Evolutionary conservation across 345 rosid species (phyloP).

Genomic region (Camelina neglecta): DNA sequence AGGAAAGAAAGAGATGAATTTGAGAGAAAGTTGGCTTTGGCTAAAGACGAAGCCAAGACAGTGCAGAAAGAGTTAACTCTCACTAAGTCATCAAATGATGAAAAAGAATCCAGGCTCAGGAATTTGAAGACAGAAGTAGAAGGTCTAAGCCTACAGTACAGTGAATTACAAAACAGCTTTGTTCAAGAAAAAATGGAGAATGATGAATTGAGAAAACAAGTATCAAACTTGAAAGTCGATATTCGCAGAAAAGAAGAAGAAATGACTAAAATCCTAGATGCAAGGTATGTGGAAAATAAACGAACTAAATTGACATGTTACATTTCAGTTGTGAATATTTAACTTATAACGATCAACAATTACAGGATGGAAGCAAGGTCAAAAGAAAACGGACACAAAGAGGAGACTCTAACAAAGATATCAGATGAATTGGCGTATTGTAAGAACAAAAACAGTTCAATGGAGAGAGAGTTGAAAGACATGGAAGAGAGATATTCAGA

Average conservation of each 20-base stretch:
- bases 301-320: conserved; percentile 11
- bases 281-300: conserved; percentile 43
- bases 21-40: conserved; percentile 51
- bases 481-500: conserved; percentile 94
- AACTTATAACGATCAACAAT: neutral
- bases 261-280: conserved; percentile 43
- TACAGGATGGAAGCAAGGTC: conserved; percentile 51
- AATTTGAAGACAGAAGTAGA: conserved; percentile 59
- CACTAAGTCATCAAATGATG: conserved; percentile 57
- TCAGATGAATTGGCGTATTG: conserved; percentile 52
- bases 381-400: conserved; percentile 42
- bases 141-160: conserved; percentile 52
- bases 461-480: conserved; percentile 89
- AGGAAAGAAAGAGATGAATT: conserved; percentile 58
- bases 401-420: conserved; percentile 48
- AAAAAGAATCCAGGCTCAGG: conserved; percentile 55
- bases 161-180: conserved; percentile 54
- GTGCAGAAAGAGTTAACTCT: conserved; percentile 52
- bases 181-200: conserved; percentile 67
- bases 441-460: conserved; percentile 67
- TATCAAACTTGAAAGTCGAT: conserved; percentile 54
- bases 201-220: conserved; percentile 58
- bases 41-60: conserved; percentile 60
- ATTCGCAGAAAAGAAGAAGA: conserved; percentile 61
- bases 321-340: neutral